Conservation (phyloP, 441 rosid genomes). For the Rhodomyrtus psidioides region DNA sequence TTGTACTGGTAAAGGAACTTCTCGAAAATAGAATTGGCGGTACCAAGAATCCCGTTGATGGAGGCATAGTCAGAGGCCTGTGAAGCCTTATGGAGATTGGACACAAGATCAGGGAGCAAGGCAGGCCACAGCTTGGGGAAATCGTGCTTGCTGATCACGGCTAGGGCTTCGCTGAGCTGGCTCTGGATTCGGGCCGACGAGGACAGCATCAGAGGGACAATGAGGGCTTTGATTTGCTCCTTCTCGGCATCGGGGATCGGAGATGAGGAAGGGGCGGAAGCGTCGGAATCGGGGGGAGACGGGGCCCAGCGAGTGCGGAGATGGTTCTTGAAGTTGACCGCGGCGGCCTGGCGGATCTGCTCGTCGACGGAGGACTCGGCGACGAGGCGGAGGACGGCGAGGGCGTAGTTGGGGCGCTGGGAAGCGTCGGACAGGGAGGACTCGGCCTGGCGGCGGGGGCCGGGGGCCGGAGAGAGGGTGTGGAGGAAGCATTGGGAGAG, state of each 20-base stretch:
- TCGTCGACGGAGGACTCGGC: slow-evolving; percentile 71
- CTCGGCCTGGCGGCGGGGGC: slow-evolving; percentile 88
- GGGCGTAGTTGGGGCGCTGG: slow-evolving; percentile 58
- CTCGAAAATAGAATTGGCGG: slow-evolving; percentile 83
- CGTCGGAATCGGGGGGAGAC: slow-evolving; percentile 20
- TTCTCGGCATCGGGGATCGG: slow-evolving; percentile 63
- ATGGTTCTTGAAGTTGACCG: slow-evolving; percentile 92
- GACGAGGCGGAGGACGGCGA: slow-evolving; percentile 72
- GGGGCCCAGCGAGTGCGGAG: slow-evolving; percentile 82
- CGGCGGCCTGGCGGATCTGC: slow-evolving; percentile 87
- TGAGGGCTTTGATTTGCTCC: slow-evolving; percentile 69
- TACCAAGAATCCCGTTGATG: slow-evolving; percentile 81
- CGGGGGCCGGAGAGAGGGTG: slow-evolving; percentile 69
- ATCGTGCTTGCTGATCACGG: slow-evolving; percentile 82
- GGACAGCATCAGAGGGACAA: slow-evolving; percentile 81
- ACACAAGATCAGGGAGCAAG: slow-evolving; percentile 73
- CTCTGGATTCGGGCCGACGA: slow-evolving; percentile 74
- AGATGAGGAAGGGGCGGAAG: slow-evolving; percentile 13
- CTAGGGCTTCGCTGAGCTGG: slow-evolving; percentile 87
- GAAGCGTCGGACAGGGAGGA: slow-evolving; percentile 45
- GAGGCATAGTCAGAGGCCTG: slow-evolving; percentile 48
- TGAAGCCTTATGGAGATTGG: slow-evolving; percentile 39
- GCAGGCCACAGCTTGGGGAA: slow-evolving; percentile 82
- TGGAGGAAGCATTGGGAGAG: slow-evolving; percentile 80
- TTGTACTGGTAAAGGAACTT: slow-evolving; percentile 78